Evolutionary conservation across 1,284 basidiomycete species (phyloP).

Genomic region (Puccinia horiana): DNA sequence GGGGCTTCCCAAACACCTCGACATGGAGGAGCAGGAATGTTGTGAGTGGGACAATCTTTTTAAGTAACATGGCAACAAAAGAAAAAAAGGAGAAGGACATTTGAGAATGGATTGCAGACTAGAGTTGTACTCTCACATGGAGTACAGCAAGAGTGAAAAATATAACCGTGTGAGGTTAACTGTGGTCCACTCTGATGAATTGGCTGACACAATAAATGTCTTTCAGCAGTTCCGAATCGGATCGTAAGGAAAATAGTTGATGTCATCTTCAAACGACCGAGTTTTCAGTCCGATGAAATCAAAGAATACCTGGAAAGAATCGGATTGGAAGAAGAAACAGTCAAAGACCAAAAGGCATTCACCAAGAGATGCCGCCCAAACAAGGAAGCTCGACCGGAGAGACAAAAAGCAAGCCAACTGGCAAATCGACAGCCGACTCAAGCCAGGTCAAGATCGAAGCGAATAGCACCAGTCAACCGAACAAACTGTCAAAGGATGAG

Average conservation of each 20-base stretch:
- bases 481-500: conserved; percentile 49
- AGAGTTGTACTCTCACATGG: no score
- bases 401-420: not conserved
- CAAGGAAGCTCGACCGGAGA: conserved; percentile 14
- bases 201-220: no score
- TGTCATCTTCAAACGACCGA: not conserved
- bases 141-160: no score
- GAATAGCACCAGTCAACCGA: not conserved
- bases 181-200: no score
- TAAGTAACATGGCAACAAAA: no score
- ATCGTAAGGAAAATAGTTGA: not conserved
- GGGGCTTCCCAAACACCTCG: not conserved
- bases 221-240: no score
- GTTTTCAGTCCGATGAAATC: not conserved
- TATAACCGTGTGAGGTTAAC: no score
- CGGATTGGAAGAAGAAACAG: not conserved
- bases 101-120: not conserved
- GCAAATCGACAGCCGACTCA: not conserved
- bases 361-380: conserved; percentile 16
- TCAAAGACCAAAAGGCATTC: not conserved
- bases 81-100: not conserved
- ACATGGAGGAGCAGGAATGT: not conserved
- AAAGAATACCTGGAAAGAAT: conserved; percentile 15
- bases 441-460: not conserved
- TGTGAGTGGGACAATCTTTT: not conserved